Evolutionary conservation across 306 rosid genomes (phyloP).

Genomic region (Rubus idaeus): DNA sequence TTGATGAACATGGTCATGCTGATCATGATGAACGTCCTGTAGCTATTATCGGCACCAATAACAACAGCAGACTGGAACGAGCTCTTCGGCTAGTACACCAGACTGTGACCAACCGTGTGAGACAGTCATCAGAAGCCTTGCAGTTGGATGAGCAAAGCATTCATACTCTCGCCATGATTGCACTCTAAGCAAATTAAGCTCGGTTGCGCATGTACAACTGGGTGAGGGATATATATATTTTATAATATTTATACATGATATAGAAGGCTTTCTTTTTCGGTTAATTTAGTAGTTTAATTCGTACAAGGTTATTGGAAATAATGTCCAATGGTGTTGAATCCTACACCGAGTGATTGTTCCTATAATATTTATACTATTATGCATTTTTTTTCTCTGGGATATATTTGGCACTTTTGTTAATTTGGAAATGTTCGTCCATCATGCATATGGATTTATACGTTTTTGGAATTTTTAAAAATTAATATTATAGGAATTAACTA

Average conservation of each 20-base stretch:
- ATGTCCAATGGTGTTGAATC: neutral
- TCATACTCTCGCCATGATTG: slow-evolving; percentile 33
- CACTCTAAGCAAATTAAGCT: slow-evolving; percentile 26
- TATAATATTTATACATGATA: neutral
- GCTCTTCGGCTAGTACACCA: slow-evolving; percentile 30
- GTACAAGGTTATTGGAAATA: neutral
- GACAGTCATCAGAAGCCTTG: neutral
- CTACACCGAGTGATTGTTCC: neutral
- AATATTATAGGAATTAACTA: neutral
- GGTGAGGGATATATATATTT: neutral
- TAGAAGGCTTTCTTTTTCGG: neutral
- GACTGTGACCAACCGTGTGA: slow-evolving; percentile 10
- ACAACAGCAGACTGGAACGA: slow-evolving; percentile 36
- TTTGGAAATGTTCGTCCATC: neutral
- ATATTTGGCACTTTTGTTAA: neutral
- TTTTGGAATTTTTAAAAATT: neutral
- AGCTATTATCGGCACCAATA: neutral
- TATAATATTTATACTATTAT: neutral
- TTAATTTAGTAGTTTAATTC: neutral
- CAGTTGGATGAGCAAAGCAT: slow-evolving; percentile 24
- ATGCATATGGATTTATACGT: neutral
- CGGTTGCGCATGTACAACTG: neutral
- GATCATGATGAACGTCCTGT: neutral
- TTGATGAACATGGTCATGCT: neutral
- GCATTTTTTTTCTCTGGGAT: neutral